Base-by-base conservation (phyloP, 164 flowering plant species). In the Protea cynaroides region DNA sequence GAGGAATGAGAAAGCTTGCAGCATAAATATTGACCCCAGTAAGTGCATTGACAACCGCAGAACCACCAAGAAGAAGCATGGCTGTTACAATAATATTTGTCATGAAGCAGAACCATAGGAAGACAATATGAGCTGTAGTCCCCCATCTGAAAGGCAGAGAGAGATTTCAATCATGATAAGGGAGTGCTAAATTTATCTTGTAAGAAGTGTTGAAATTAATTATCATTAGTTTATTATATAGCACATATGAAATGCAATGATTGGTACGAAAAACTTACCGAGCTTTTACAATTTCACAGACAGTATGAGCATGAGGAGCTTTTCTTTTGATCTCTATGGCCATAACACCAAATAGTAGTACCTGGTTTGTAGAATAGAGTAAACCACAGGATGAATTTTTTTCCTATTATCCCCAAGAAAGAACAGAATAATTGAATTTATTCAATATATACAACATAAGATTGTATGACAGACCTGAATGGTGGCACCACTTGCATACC, bases 401-500 rank as follows among this genome's bases (percentile, higher is more conserved):
- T 53, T 21, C 13, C 25, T 14, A 8, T 36, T 44, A 9, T 34
- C 18, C 25, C 14, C 24, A 34, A 55, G 23, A 38, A 29, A 15
- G 10, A 46, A 46, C 2, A 46, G n/a, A n/a, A n/a, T n/a, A n/a
- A n/a, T n/a, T n/a, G n/a, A n/a, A n/a, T n/a, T n/a, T n/a, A n/a
- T 29, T 29, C 5, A 29, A 29, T 29, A 29, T 29, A 29, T 29
- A 3, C 34, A 29, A 29, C 34, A 40, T 49, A 18, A 49, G 52
- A 13, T 49, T 6, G 17, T 8, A 2, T 29, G 15, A 70, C 73
- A 56, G 64, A 80, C 97, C 96, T 90, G 97, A 46, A 93, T 84
- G 37, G 98, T 85, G 22, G 98, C 97, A 3, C 98, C 98, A 69
- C 96, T 93, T 0, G 98, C 98, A 68, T 93, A 93, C 98, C 98